Percentiles rank a stretch among this genome's conserved stretches.
phyloP scores from a whole-genome alignment of 495 filamentous ascomycete genomes.

The Hapsidospora chrysogenum region DNA sequence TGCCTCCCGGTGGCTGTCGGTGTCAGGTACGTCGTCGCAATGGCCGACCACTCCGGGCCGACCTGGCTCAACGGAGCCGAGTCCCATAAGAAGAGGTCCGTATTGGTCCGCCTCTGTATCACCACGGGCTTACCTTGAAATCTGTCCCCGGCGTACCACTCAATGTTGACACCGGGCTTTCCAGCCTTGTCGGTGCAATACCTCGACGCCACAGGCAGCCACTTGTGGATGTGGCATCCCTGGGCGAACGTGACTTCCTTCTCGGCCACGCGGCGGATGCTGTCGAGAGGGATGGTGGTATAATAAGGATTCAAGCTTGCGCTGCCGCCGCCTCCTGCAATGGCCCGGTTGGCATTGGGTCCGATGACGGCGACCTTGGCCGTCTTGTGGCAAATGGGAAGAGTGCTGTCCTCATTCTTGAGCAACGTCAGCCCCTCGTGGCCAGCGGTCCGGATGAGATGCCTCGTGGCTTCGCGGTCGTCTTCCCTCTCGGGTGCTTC shows the following conservation, averaged over 20 bases:
- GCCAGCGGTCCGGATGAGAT: slow-evolving; percentile 51
- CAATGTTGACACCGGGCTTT: slow-evolving; percentile 39
- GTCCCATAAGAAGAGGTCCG: slow-evolving; percentile 54
- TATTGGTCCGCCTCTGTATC: slow-evolving; percentile 37
- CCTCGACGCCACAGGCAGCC: slow-evolving; percentile 43
- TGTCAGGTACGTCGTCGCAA: slow-evolving; percentile 36
- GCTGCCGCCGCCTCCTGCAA: slow-evolving; percentile 68
- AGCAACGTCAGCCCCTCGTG: slow-evolving; percentile 61
- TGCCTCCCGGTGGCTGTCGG: slow-evolving; percentile 43
- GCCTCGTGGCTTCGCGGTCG: slow-evolving; percentile 46
- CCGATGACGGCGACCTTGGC: slow-evolving; percentile 61
- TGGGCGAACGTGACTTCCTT: slow-evolving; percentile 32
- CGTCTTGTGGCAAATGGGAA: slow-evolving; percentile 49
- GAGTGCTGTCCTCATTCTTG: slow-evolving; percentile 51
- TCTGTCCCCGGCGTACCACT: slow-evolving; percentile 46
- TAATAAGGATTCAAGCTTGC: slow-evolving; percentile 71
- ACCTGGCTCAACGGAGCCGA: slow-evolving; percentile 42
- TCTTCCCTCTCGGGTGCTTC: slow-evolving; percentile 43
- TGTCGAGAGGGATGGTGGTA: slow-evolving; percentile 40
- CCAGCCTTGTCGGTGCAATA: slow-evolving; percentile 39
- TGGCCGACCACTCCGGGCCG: slow-evolving; percentile 41
- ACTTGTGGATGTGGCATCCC: slow-evolving; percentile 45
- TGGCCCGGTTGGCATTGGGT: slow-evolving; percentile 63
- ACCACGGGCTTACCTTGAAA: slow-evolving; percentile 38
- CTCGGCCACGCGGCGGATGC: slow-evolving; percentile 27